phyloP scores from a whole-genome alignment of 2,329 filamentous ascomycete species.

The Penicillium griseofulvum region DNA sequence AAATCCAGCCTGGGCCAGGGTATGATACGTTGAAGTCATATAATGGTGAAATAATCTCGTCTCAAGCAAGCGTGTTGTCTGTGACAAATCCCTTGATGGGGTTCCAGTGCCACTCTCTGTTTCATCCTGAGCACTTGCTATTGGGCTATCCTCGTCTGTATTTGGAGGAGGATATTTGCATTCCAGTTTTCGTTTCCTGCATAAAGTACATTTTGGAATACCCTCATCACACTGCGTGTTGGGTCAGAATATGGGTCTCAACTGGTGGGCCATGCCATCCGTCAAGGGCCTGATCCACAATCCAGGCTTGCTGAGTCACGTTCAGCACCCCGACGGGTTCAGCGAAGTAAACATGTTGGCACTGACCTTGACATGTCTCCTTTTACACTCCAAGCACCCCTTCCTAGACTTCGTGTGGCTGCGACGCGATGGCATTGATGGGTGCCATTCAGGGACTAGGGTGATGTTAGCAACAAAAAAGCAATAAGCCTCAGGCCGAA shows the following conservation, averaged over 20 bases:
- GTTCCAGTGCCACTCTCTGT: constrained; percentile 11
- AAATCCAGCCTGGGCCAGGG: constrained; percentile 31
- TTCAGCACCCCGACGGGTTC: neutral
- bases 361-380: constrained; percentile 40
- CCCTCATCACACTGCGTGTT: constrained; percentile 37
- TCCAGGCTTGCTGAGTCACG: neutral
- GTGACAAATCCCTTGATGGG: constrained; percentile 12
- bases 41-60: constrained; percentile 42
- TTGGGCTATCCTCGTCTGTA: constrained; percentile 26
- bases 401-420: constrained; percentile 42
- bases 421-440: constrained; percentile 31
- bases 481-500: neutral
- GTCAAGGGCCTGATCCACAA: neutral
- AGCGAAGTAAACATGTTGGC: neutral
- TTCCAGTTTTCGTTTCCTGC: constrained; percentile 36
- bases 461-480: neutral
- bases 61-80: constrained; percentile 32
- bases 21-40: constrained; percentile 36
- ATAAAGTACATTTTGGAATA: constrained; percentile 37
- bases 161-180: constrained; percentile 34
- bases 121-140: constrained; percentile 19
- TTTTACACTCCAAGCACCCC: constrained; percentile 41
- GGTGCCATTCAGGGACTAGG: constrained; percentile 1
- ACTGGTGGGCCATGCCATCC: neutral
- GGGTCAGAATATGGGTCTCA: constrained; percentile 3